Evolutionary conservation across 2,329 filamentous ascomycete genomes (phyloP).

Genomic region (Sporothrix sp.): DNA sequence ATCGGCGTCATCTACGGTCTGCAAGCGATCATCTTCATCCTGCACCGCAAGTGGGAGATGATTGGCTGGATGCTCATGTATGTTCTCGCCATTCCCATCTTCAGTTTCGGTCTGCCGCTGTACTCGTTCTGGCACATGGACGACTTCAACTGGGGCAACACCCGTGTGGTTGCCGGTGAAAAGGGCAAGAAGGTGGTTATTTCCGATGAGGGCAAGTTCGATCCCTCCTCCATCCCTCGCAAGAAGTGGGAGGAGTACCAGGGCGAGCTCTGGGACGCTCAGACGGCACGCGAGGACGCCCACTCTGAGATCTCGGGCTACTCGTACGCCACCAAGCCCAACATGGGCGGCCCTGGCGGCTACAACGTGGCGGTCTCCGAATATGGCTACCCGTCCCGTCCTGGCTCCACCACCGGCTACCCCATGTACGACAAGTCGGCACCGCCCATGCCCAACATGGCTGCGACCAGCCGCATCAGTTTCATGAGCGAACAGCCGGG

Average conservation of each 20-base stretch:
- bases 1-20: constrained; percentile 94
- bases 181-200: constrained; percentile 86
- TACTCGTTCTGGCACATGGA: constrained; percentile 99
- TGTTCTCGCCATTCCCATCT: constrained; percentile 80
- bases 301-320: constrained; percentile 85
- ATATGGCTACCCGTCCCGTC: constrained; percentile 53
- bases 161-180: constrained; percentile 91
- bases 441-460: constrained; percentile 40
- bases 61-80: constrained; percentile 99
- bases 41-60: constrained; percentile 98
- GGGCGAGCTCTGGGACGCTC: constrained; percentile 91
- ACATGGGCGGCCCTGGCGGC: constrained; percentile 28
- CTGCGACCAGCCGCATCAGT: constrained; percentile 55
- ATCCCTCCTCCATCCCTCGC: constrained; percentile 81
- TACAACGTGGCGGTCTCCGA: constrained; percentile 49
- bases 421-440: constrained; percentile 41
- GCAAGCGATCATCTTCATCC: constrained; percentile 92
- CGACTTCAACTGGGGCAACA: constrained; percentile 99
- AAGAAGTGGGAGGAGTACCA: constrained; percentile 99
- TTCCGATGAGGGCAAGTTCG: constrained; percentile 96
- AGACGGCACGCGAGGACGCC: constrained; percentile 71
- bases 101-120: constrained; percentile 78
- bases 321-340: constrained; percentile 83
- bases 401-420: constrained; percentile 44
- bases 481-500: constrained; percentile 57